Base-by-base conservation (phyloP, 1,139 yeast species). In the Blastobotrys proliferans region DNA sequence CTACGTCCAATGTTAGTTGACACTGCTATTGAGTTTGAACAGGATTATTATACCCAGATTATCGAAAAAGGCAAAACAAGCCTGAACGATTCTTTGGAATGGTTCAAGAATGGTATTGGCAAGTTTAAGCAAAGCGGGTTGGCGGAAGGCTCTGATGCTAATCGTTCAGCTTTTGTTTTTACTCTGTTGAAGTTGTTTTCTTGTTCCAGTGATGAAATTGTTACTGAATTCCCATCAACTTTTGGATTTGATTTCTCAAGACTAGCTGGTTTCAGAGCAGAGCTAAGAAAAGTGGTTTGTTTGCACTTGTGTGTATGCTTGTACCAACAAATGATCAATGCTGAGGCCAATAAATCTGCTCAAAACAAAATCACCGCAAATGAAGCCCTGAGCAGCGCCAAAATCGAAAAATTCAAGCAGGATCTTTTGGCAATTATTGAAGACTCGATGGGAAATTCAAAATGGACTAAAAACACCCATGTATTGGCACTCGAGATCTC, bases 1-100 rank as follows among this genome's bases (percentile, higher is more conserved):
- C 69, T 88, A 46, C 75, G 96, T 56, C 95, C 95, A 1, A 83
- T 85, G 11, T 70, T 90, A 40, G 79, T 88, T 49, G 92, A 87
- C 56, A 84, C 94, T 24, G 94, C 96, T 1, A 83, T 85, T n/a
- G 92, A 85, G 53, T 86, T 90, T 58, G 97, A 90, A 66, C 82
- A 81, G 55, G 95, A 85, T 61, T 87, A 87, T 64, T 87, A 86
- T 63, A 75, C 74, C 50, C 87, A 84, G 55, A 72, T 85, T 57
- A 74, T 85, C 47, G 66, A 70, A 40, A 81, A 80, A 53, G 76
- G 81, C 49, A 84, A 83, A 61, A 72, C 84, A 43, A 79, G 81
- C 56, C 71, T 86, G 43, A 61, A 71, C 17, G 82, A 82, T 54
- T 79, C 92, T 2, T 69, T 83, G 47, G 70, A 70, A 47, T 88